Evolutionary conservation across 1,284 basidiomycete species (phyloP), one percentile per base, ranked within the genome.

Genomic region (Ustilago curta): DNA sequence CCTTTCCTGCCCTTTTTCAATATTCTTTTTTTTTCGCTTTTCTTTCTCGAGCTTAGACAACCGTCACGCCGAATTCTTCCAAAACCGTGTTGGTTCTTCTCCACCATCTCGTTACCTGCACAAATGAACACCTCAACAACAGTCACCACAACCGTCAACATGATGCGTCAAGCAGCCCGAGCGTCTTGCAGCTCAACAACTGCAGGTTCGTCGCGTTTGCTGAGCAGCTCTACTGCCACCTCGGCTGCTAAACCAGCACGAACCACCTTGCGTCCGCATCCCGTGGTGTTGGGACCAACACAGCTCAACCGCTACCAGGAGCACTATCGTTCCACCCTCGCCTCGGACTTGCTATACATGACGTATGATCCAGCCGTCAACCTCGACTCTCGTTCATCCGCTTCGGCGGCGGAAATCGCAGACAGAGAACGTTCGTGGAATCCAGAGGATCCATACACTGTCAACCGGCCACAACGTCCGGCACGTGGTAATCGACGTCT

Each of bases 331-430:
- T 87, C 88, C 56, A 92, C 94, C 9, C 88, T 99, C 63, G 89
- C 91, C 23, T 91, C 94, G 80, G 90, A 97, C 86, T 87, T 97
- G 77, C 90, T 99, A 88, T 99, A 99, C 89, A 92, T 98, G 90
- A 93, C 92, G 53, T 97, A 97, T 87, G 88, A 91, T 65, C 72
- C 76, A 1, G 39, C 60, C 7, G 52, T 66, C 65, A 59, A 68
- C 45, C 45, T 76, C 47, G 57, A 70, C 29, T 8, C 54, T 58
- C 2, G 16, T 45, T 14, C 52, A 50, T 7, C 29, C 65, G 48
- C 56, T 8, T 59, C 63, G 2, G 21, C 44, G 5, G 63, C 32
- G 3, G 65, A 70, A 16, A 29, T 59, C 16, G 29, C 42, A 1
- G 76, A 78, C 37, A 68, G 73, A 12, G 53, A 91, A 48, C 90